Evolutionary conservation across 163 green algal species (phyloP).

Genomic region (Prototheca cutis): DNA sequence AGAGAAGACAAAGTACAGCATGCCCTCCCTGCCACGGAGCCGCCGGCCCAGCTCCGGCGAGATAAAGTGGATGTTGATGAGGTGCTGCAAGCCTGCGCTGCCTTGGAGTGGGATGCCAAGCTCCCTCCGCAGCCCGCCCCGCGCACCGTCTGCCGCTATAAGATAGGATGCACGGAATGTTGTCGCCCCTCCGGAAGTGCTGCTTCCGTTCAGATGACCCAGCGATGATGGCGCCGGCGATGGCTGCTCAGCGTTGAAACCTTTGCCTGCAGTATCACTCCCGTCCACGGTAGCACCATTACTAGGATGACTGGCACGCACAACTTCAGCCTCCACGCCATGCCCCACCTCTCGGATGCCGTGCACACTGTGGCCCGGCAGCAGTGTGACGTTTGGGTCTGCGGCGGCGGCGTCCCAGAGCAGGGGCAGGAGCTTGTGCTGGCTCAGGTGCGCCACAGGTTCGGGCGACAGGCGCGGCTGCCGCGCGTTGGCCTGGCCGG

Average conservation of each 20-base stretch:
- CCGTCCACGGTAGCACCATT: slow-evolving; percentile 1
- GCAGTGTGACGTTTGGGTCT: slow-evolving; percentile 6
- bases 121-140: slow-evolving; percentile 40
- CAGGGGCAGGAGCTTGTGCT: slow-evolving; percentile 72
- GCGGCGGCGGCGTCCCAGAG: slow-evolving; percentile 38
- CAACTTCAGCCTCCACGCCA: slow-evolving; percentile 1
- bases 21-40: slow-evolving; percentile 42
- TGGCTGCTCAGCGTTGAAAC: no score
- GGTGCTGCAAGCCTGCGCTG: slow-evolving; percentile 53
- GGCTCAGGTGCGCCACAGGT: slow-evolving; percentile 68
- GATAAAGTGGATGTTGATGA: slow-evolving; percentile 88
- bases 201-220: no score
- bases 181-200: not conserved
- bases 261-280: no score
- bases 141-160: slow-evolving; percentile 68
- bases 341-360: not conserved
- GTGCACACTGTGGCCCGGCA: slow-evolving; percentile 17
- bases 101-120: slow-evolving; percentile 59
- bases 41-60: slow-evolving; percentile 20
- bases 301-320: no score
- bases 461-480: slow-evolving; percentile 43
- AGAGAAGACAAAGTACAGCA: slow-evolving; percentile 97
- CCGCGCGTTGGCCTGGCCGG: slow-evolving; percentile 28
- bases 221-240: no score
- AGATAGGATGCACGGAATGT: slow-evolving; percentile 33